These are phyloP conservation scores for Picea sitchensis DNA, from an alignment of 75 land plant genomes.

Conservation along the genomic window DNA sequence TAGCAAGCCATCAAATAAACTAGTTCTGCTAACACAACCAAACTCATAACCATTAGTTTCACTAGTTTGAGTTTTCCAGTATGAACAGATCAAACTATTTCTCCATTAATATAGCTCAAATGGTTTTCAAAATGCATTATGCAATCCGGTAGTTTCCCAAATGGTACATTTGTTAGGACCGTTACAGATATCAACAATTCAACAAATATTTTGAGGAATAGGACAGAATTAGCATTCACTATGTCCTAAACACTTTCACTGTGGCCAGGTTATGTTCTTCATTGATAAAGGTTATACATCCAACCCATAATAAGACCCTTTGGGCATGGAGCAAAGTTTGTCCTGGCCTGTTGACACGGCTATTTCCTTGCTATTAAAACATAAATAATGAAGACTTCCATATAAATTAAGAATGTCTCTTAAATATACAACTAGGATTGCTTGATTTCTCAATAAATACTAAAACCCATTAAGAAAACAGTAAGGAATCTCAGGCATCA, in stretches of 20 bases:
- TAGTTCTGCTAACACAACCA: background rate
- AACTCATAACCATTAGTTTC: background rate
- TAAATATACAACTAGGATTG: background rate
- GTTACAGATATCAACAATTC: background rate
- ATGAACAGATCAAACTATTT: background rate
- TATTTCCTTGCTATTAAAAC: background rate
- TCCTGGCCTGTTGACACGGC: background rate
- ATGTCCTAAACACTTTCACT: background rate
- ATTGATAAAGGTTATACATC: background rate
- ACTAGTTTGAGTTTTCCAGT: background rate
- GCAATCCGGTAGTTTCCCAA: background rate
- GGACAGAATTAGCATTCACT: background rate
- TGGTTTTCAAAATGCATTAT: too few relatives aligned
- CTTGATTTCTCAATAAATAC: background rate
- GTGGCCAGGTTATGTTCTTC: background rate
- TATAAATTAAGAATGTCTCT: background rate
- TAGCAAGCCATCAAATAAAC: background rate
- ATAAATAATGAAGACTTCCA: background rate
- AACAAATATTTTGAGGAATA: background rate
- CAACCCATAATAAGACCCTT: background rate
- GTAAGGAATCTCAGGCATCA: constrained; percentile 2
- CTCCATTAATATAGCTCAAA: background rate
- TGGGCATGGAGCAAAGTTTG: background rate
- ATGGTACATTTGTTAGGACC: background rate
- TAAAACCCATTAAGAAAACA: background rate